Percentiles rank a stretch among this genome's conserved stretches.
Conservation (phyloP, 768 basidiomycete genomes). For the Amanita brunnescens region DNA sequence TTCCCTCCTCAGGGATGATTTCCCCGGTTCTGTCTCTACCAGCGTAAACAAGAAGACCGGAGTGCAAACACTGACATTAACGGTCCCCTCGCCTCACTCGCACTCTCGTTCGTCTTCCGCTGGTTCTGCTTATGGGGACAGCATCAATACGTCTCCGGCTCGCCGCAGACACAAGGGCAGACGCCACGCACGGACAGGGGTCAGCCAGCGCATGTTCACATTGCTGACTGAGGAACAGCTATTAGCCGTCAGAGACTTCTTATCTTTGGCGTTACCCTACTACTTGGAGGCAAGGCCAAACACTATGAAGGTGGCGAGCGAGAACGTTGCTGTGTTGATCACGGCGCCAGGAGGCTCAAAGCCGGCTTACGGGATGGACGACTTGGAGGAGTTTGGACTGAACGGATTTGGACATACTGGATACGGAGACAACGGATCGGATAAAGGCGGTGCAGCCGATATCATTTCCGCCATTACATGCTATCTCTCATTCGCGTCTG, state of each 20-base stretch:
- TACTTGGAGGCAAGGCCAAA: conserved; percentile 13
- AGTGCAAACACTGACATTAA: conserved; percentile 11
- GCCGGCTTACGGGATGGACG: background rate
- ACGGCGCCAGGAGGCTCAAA: conserved; percentile 13
- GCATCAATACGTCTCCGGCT: background rate
- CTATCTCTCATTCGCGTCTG: conserved; percentile 19
- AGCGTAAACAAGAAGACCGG: conserved; percentile 11
- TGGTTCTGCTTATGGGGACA: background rate
- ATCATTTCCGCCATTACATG: conserved; percentile 17
- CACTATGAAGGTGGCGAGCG: conserved; percentile 7
- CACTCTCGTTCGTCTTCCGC: conserved; percentile 4
- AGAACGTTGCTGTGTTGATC: conserved; percentile 15
- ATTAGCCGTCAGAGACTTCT: conserved; percentile 32
- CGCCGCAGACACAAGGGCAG: background rate
- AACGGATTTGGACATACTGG: background rate
- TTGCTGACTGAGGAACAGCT: conserved; percentile 26
- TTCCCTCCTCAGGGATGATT: background rate
- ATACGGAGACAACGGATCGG: background rate
- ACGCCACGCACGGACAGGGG: background rate
- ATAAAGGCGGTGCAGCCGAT: conserved; percentile 13
- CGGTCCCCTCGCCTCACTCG: conserved; percentile 2
- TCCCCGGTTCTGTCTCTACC: conserved; percentile 8
- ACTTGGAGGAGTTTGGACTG: background rate
- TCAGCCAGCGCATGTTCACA: conserved; percentile 8
- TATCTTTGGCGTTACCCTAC: conserved; percentile 31